Evolutionary conservation across 257 asterid genomes (phyloP).

Genomic region (Oldenlandia corymbosa): DNA sequence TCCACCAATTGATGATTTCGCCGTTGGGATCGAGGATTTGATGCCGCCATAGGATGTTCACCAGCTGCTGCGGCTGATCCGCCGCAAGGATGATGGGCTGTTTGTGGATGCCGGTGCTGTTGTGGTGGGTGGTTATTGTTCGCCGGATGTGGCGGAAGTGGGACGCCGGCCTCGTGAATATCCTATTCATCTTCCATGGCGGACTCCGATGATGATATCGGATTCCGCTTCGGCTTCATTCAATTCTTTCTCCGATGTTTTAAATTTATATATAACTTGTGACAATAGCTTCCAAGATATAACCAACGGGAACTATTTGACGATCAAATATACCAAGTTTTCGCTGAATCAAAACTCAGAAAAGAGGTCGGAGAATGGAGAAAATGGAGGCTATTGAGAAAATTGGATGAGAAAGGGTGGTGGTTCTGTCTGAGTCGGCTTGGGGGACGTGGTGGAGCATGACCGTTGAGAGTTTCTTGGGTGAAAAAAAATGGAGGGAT

Average conservation of each 20-base stretch:
- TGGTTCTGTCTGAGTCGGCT: constrained; percentile 3
- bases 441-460: not conserved
- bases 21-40: constrained; percentile 87
- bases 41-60: constrained; percentile 57
- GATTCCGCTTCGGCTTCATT: constrained; percentile 29
- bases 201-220: constrained; percentile 51
- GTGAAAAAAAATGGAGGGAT: constrained; percentile 33
- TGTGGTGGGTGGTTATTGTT: constrained; percentile 29
- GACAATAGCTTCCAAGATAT: not conserved
- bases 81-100: constrained; percentile 13
- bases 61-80: constrained; percentile 53
- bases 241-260: not conserved
- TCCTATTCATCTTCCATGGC: constrained; percentile 95
- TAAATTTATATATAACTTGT: not conserved
- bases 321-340: too few relatives aligned
- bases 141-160: constrained; percentile 77
- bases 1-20: constrained; percentile 80
- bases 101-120: not conserved
- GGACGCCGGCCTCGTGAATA: constrained; percentile 70
- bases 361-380: not conserved
- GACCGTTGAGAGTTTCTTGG: constrained; percentile 38
- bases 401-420: constrained; percentile 4
- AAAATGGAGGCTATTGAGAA: not conserved
- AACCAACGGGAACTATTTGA: not conserved
- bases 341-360: not conserved